phyloP scores from a whole-genome alignment of 305 asterid species.

The Solanum aculeatissimum region DNA sequence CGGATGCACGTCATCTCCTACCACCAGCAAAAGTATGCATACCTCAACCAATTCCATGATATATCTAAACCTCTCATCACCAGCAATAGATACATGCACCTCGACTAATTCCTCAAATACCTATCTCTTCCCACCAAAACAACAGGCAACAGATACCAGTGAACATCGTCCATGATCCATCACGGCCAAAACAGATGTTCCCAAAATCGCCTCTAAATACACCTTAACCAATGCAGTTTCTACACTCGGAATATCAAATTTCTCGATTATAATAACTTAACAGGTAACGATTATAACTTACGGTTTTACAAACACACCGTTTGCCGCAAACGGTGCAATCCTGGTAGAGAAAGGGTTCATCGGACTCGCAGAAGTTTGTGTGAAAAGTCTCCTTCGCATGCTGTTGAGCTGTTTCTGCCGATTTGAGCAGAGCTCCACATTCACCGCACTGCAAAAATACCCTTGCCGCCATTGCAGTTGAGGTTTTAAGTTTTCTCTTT shows the following conservation, averaged over 20 bases:
- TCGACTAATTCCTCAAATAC: not conserved
- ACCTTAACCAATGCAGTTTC: no score
- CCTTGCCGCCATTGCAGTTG: conserved; percentile 26
- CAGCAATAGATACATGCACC: not conserved
- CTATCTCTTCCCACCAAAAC: not conserved
- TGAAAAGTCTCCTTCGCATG: conserved; percentile 82
- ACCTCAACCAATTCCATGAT: not conserved
- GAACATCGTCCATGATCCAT: no score
- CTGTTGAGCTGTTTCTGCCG: conserved; percentile 81
- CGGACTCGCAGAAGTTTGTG: conserved; percentile 64
- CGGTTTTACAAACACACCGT: conserved; percentile 27
- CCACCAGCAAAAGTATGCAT: not conserved
- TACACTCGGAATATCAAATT: not conserved
- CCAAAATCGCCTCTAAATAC: no score
- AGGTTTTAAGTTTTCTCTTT: no score
- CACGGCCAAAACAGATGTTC: no score
- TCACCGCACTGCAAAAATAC: conserved; percentile 74
- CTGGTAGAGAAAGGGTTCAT: conserved; percentile 63
- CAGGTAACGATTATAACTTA: not conserved
- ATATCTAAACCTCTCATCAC: not conserved
- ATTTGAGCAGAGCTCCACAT: conserved; percentile 67
- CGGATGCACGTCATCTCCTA: not conserved
- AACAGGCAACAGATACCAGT: not conserved
- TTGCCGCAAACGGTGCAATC: conserved; percentile 71
- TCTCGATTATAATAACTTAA: not conserved